Conservation (phyloP, 345 rosid genomes). For the Barbarea vulgaris region DNA sequence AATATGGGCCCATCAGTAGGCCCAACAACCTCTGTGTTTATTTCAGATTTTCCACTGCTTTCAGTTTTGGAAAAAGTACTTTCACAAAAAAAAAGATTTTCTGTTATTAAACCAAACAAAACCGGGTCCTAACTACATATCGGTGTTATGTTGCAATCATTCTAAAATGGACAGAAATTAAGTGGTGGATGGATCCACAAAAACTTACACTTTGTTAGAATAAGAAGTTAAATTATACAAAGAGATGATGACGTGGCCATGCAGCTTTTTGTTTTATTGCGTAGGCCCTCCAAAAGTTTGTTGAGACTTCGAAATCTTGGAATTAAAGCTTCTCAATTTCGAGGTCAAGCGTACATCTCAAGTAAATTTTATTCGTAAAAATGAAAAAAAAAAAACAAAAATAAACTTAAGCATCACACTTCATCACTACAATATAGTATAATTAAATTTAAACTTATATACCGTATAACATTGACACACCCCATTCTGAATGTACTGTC, state of each 20-base stretch:
- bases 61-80: not conserved
- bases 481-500: not conserved
- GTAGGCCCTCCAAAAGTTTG: constrained; percentile 34
- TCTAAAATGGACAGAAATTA: not conserved
- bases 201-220: not conserved
- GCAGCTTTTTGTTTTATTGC: constrained; percentile 26
- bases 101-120: constrained; percentile 16
- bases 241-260: constrained; percentile 28
- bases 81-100: constrained; percentile 16
- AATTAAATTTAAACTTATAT: too few relatives aligned
- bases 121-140: constrained; percentile 12
- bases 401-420: not conserved
- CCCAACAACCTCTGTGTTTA: not conserved
- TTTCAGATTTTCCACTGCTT: not conserved
- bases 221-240: constrained; percentile 2
- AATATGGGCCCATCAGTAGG: not conserved
- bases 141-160: constrained; percentile 24
- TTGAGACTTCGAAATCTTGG: constrained; percentile 25
- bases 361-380: constrained; percentile 31
- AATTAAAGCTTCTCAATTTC: constrained; percentile 38
- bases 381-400: too few relatives aligned
- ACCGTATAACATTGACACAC: too few relatives aligned
- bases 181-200: constrained; percentile 28
- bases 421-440: not conserved
- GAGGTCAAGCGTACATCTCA: constrained; percentile 33